These are phyloP conservation scores for Wickerhamiella spandovensis DNA, from an alignment of 805 yeast species.

Conservation along the genomic window DNA sequence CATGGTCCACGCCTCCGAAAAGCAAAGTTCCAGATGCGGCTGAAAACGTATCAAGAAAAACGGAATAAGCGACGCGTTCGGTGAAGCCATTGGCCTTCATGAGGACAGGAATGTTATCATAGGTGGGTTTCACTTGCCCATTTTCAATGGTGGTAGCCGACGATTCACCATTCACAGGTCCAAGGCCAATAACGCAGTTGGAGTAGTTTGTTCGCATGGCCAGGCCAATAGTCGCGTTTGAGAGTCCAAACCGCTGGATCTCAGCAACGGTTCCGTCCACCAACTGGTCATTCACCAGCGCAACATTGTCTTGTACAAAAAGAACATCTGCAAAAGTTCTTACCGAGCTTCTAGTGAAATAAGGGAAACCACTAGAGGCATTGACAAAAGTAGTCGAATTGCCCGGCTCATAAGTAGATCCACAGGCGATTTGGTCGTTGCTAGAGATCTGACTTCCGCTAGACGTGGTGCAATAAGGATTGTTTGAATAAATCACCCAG, in stretches of 20 bases:
- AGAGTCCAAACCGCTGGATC: not conserved
- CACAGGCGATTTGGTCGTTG: not conserved
- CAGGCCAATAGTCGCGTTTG: not conserved
- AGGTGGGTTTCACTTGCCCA: slow-evolving; percentile 20
- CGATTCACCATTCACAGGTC: not conserved
- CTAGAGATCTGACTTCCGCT: not conserved
- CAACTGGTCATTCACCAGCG: not conserved
- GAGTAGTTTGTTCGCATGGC: not conserved
- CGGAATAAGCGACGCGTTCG: slow-evolving; percentile 32
- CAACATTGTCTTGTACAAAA: not conserved
- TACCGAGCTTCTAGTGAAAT: not conserved
- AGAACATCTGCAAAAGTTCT: not conserved
- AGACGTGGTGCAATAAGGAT: not conserved
- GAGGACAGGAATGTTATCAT: slow-evolving; percentile 51
- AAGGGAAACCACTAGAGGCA: not conserved
- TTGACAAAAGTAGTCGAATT: not conserved
- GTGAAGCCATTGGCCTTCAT: slow-evolving; percentile 37
- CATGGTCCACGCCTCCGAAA: slow-evolving; percentile 34
- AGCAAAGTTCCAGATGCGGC: slow-evolving; percentile 28
- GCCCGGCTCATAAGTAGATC: not conserved
- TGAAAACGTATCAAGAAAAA: slow-evolving; percentile 28
- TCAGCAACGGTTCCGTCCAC: not conserved
- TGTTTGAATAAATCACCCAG: not conserved
- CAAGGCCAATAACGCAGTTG: not conserved
- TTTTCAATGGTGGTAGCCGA: slow-evolving; percentile 5